Conservation (phyloP, 768 basidiomycete genomes). For the Kwoniella botswanensis region DNA sequence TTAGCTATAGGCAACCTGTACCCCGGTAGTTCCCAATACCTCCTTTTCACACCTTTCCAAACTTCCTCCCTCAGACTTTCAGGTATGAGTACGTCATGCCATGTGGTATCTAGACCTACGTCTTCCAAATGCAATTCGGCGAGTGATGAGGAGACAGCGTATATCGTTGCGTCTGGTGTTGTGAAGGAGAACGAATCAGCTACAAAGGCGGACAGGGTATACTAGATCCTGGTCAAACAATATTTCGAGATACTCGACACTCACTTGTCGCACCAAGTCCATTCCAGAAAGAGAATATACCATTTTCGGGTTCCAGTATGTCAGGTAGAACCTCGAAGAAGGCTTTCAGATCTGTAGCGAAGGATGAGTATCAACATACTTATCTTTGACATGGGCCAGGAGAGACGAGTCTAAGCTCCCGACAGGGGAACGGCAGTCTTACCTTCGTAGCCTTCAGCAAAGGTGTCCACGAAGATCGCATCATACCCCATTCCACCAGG, state of each 20-base stretch:
- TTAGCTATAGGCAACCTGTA: slow-evolving; percentile 65
- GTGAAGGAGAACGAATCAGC: background rate
- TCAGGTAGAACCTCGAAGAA: slow-evolving; percentile 84
- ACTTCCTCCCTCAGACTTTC: slow-evolving; percentile 64
- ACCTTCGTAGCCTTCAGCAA: slow-evolving; percentile 83
- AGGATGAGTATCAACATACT: background rate
- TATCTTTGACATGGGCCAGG: background rate
- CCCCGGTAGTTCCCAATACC: slow-evolving; percentile 64
- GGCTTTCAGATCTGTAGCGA: slow-evolving; percentile 65
- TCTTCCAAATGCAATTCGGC: slow-evolving; percentile 84
- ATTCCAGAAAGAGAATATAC: slow-evolving; percentile 94
- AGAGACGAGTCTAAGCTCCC: background rate
- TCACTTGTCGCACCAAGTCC: slow-evolving; percentile 92
- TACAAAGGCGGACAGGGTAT: background rate
- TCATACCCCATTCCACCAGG: slow-evolving; percentile 82
- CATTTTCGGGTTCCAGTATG: slow-evolving; percentile 73
- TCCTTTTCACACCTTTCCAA: slow-evolving; percentile 67
- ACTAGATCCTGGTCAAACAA: background rate
- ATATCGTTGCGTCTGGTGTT: slow-evolving; percentile 75
- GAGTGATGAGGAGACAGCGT: slow-evolving; percentile 86
- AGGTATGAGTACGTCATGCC: slow-evolving; percentile 80
- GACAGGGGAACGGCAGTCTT: slow-evolving; percentile 22
- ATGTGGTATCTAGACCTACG: slow-evolving; percentile 75
- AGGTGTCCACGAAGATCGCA: slow-evolving; percentile 88
- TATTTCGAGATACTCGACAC: slow-evolving; percentile 36